Base-by-base conservation (phyloP, 1,139 yeast species). In the Debaryomyces sp. region DNA sequence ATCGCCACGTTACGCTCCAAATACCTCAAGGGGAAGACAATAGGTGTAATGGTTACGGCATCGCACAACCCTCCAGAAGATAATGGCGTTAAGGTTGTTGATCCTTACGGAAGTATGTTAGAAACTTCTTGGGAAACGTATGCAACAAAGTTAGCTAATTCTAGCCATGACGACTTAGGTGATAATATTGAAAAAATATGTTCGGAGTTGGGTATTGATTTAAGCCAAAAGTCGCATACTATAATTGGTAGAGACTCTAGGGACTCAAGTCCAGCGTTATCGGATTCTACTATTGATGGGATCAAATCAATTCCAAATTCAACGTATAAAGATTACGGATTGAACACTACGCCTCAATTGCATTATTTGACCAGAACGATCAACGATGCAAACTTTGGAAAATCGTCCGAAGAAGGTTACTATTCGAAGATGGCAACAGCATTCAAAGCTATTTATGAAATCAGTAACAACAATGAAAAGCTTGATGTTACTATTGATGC, bases 1-100 rank as follows among this genome's bases (percentile, higher is more conserved):
- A 66, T 92, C 38, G 97, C 99, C 0, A 73, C 86, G 4, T 73
- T 94, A 55, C 78, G 99, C 62, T 91, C 98, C 22, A 80, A 87
- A 55, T 79, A 73, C 55, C 71, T 88, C 43, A 70, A 72, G 1
- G 91, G 96, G 2, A 74, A 86, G 61, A 81, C 89, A 18, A 80
- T 92, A 42, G 96, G 96, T 18, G 87, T 91, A 9, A 94, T 95
- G 98, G 85, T 95, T 59, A 95, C 99, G 2, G 99, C 99, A 0
- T 89, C 97, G 1, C 99, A 94, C 66, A 94, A 94, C 60, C 98
- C 98, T 0, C 96, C 98, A 0, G 77, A 76, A 45, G 99, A 94
- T 62, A 94, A 94, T 59, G 99, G 99, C n/a, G 96, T 94, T 50
- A 94, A 94, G 70, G 77, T 94, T 22, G 91, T 92, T 35, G 99